Evolutionary conservation across 768 basidiomycete genomes (phyloP).

Genomic region (Russula olivacea): DNA sequence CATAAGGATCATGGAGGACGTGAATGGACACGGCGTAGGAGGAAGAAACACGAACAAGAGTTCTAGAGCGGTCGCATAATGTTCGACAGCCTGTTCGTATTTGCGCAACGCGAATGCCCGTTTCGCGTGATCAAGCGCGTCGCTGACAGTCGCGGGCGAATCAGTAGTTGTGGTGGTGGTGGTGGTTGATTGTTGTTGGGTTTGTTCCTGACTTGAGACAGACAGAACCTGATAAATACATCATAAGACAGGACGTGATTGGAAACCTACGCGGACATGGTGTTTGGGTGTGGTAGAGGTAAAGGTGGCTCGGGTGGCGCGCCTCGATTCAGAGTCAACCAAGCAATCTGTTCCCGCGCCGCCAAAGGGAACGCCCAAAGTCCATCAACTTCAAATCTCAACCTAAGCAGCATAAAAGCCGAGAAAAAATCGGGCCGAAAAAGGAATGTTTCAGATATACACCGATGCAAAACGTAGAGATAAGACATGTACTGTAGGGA

Average conservation of each 20-base stretch:
- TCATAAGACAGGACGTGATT: neutral
- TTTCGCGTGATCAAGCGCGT: constrained; percentile 69
- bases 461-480: neutral
- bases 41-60: constrained; percentile 52
- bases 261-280: constrained; percentile 17
- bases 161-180: neutral
- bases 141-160: constrained; percentile 40
- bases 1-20: neutral
- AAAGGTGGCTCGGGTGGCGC: neutral
- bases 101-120: constrained; percentile 84
- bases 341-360: constrained; percentile 9
- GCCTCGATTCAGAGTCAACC: neutral
- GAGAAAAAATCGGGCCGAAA: neutral
- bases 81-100: constrained; percentile 79
- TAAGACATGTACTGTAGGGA: neutral
- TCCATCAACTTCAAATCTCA: no score
- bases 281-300: neutral
- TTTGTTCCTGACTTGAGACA: constrained; percentile 1
- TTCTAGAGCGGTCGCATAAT: constrained; percentile 82
- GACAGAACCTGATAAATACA: neutral
- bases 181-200: neutral
- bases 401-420: no score
- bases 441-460: neutral
- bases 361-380: no score
- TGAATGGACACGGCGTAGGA: neutral